Percentiles rank a stretch among this genome's conserved stretches.
These are phyloP conservation scores for Oryza rufipogon DNA, from an alignment of 176 grass and related monocot species.

Conservation along the genomic window DNA sequence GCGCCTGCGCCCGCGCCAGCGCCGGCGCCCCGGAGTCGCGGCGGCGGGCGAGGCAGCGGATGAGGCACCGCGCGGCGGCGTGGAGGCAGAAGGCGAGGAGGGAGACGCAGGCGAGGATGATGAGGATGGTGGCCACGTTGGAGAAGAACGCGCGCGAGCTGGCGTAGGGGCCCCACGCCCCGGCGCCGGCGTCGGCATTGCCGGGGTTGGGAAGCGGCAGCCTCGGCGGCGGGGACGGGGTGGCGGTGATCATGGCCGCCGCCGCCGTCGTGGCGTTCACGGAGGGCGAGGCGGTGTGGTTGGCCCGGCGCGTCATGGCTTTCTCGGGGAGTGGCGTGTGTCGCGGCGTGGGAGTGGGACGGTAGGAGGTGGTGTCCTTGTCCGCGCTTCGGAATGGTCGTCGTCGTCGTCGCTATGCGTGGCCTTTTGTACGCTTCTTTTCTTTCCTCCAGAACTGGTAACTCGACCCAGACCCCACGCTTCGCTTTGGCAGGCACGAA, in stretches of 20 bases:
- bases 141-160: conserved; percentile 75
- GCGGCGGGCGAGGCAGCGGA: conserved; percentile 45
- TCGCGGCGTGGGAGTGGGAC: conserved; percentile 21
- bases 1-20: background rate
- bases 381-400: background rate
- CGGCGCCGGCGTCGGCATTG: background rate
- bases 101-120: conserved; percentile 81
- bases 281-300: conserved; percentile 44
- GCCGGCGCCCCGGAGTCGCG: background rate
- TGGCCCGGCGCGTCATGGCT: conserved; percentile 39
- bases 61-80: conserved; percentile 64
- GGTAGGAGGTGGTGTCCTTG: conserved; percentile 5
- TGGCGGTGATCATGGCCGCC: conserved; percentile 10
- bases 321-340: background rate
- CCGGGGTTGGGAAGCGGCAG: background rate
- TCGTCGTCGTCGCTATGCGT: background rate
- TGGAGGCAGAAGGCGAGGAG: conserved; percentile 85
- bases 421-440: conserved; percentile 31
- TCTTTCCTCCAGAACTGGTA: background rate
- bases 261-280: conserved; percentile 14
- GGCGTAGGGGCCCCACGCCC: conserved; percentile 64
- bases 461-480: background rate
- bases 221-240: conserved; percentile 38
- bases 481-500: background rate
- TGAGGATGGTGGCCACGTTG: conserved; percentile 87